Evolutionary conservation across 371 early-diverging fungal genomes (phyloP), one percentile per base, ranked within the genome.

Genomic region (Mucor piriformis): DNA sequence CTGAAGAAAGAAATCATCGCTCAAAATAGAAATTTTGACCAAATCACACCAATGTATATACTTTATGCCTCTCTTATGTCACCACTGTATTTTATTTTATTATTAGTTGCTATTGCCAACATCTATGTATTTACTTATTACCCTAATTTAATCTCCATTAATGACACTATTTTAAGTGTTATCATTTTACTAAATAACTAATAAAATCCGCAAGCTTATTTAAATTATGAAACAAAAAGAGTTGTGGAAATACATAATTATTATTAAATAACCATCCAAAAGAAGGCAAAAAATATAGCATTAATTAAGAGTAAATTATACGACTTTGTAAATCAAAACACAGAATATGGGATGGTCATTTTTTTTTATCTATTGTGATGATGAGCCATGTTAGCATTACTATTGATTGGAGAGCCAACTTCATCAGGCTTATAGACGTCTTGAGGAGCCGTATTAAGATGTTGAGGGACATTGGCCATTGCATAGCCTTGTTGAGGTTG

Each of bases 391-490:
- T 53, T 53, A 33, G 33, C 51, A 27, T n/a, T n/a, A 20, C 21
- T 50, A n/a, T 25, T 53, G 16, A 53, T 18, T 6, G 63, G 32
- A 27, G 33, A 16, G 12, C 43, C 38, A 23, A 52, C 29, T 12
- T 66, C 67, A 44, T 66, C 67, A 21, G 67, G 67, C 18, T 66
- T 66, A 37, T 61, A 44, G 37, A 51, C 33, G 23, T 61, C 47
- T 23, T 66, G 61, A 21, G 55, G 38, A 35, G 23, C n/a, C 47
- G 23, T 40, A 32, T 20, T 47, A 29, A 25, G 47, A 38, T 23
- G 24, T 24, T 53, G 40, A 25, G 53, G 40, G 24, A 53, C 29
- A 35, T 57, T 50, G 20, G 15, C 18, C 54, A 48, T 48, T 7
- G 18, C 33, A 21, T 64, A 59, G 3, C 43, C 54, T 43, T 54